phyloP scores from a whole-genome alignment of 768 basidiomycete species.

The Phylloporus rhodoxanthus region DNA sequence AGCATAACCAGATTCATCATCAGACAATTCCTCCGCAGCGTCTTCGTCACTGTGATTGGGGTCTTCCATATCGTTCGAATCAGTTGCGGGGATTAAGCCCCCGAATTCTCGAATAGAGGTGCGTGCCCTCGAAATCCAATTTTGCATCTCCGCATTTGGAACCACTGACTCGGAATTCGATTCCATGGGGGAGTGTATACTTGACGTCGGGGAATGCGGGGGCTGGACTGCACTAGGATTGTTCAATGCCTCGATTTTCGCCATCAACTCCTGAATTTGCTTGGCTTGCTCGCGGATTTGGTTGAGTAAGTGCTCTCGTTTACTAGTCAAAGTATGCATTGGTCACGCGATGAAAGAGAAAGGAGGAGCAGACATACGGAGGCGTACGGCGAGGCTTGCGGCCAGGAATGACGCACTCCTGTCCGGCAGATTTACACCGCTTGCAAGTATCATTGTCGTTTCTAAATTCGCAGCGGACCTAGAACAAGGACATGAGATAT shows the following conservation, averaged over 20 bases:
- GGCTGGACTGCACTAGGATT: conserved; percentile 27
- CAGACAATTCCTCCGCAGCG: conserved; percentile 31
- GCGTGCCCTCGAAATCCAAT: conserved; percentile 74
- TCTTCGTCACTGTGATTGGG: conserved; percentile 35
- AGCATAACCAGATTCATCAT: conserved; percentile 32
- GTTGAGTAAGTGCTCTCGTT: conserved; percentile 73
- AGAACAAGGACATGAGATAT: conserved; percentile 18
- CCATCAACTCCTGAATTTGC: conserved; percentile 68
- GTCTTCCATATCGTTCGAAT: conserved; percentile 45
- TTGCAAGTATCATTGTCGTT: conserved; percentile 70
- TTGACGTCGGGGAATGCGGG: conserved; percentile 31
- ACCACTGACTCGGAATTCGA: conserved; percentile 27
- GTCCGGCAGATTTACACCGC: conserved; percentile 62
- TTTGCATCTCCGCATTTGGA: conserved; percentile 53
- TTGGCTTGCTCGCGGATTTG: conserved; percentile 71
- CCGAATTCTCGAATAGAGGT: conserved; percentile 65
- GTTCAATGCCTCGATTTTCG: conserved; percentile 51
- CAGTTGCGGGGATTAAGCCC: conserved; percentile 58
- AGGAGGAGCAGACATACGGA: conserved; percentile 46
- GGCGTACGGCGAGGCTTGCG: conserved; percentile 74
- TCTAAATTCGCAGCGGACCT: conserved; percentile 75
- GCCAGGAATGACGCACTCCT: conserved; percentile 79
- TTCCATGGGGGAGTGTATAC: conserved; percentile 25
- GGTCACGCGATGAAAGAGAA: not conserved
- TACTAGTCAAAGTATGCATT: conserved; percentile 37